Evolutionary conservation across 2,329 filamentous ascomycete genomes (phyloP).

Genomic region (Pyrenophora seminiperda): DNA sequence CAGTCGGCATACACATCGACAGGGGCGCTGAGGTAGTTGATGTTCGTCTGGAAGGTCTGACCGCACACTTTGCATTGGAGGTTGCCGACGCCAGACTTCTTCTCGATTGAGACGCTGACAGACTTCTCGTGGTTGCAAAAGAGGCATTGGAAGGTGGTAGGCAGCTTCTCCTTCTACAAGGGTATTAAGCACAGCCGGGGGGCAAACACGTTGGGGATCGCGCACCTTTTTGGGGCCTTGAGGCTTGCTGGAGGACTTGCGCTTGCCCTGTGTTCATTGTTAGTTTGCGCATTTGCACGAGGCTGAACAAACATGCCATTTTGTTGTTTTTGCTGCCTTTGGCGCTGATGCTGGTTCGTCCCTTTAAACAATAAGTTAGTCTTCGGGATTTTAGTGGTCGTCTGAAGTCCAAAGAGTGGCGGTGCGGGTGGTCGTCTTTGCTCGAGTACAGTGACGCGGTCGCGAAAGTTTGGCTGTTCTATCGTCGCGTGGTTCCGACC

Average conservation of each 20-base stretch:
- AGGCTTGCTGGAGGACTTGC: conserved; percentile 83
- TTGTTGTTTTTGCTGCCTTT: conserved; percentile 1
- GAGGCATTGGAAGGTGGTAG: conserved; percentile 89
- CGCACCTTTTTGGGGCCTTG: conserved; percentile 80
- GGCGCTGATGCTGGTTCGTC: not conserved
- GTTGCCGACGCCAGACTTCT: conserved; percentile 84
- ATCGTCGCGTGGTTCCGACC: conserved; percentile 29
- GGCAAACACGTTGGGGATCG: conserved; percentile 2
- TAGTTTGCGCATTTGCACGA: conserved; percentile 25
- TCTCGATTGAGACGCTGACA: conserved; percentile 88
- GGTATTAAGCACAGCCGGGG: conserved; percentile 15
- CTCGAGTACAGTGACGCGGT: conserved; percentile 15
- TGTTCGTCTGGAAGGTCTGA: conserved; percentile 88
- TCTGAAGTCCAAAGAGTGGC: not conserved
- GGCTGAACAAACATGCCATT: conserved; percentile 28
- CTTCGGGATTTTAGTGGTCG: not conserved
- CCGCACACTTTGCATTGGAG: conserved; percentile 92
- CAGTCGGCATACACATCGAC: conserved; percentile 98
- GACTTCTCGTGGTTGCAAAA: conserved; percentile 99
- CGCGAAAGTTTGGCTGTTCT: conserved; percentile 13
- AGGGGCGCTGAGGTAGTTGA: conserved; percentile 89
- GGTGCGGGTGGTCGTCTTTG: conserved; percentile 1
- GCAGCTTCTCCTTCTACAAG: conserved; percentile 65
- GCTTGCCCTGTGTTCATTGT: conserved; percentile 69
- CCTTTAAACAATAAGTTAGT: not conserved